A percentile compares a stretch with the other conserved stretches of the same genome.
Evolutionary conservation across 441 rosid species (phyloP).

Genomic region (Populus tomentosa): DNA sequence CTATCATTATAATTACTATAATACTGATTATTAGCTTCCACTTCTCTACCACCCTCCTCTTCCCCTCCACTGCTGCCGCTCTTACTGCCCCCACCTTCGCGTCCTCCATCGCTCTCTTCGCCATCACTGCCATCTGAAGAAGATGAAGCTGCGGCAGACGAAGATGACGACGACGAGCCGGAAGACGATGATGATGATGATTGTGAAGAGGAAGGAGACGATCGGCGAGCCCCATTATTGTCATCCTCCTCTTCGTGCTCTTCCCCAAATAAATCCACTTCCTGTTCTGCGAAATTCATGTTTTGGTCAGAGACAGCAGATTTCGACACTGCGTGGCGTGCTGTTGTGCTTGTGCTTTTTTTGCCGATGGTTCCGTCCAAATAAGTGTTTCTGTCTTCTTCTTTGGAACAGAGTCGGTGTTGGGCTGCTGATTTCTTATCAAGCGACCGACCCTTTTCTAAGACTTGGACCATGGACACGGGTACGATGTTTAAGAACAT

Average conservation of each 20-base stretch:
- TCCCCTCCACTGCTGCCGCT: constrained; percentile 47
- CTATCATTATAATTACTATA: background rate
- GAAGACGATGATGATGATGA: constrained; percentile 30
- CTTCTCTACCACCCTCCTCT: constrained; percentile 48
- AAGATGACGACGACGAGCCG: constrained; percentile 44
- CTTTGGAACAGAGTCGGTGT: too few species aligned
- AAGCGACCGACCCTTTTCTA: too few species aligned
- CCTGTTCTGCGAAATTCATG: constrained; percentile 49
- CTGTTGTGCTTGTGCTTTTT: background rate
- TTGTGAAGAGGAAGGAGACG: constrained; percentile 49
- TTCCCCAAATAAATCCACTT: constrained; percentile 56
- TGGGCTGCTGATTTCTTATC: too few species aligned
- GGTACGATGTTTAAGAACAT: too few species aligned
- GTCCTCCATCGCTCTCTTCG: constrained; percentile 37
- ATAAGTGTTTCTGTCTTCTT: too few species aligned
- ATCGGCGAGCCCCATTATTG: constrained; percentile 25
- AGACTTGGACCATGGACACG: too few species aligned
- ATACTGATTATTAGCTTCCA: constrained; percentile 15
- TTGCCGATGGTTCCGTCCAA: too few species aligned
- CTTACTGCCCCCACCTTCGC: constrained; percentile 41
- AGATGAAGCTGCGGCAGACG: constrained; percentile 47
- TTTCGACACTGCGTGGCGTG: background rate
- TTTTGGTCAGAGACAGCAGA: too few species aligned
- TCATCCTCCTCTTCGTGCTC: constrained; percentile 40
- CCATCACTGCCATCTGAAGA: constrained; percentile 41